phyloP scores from a whole-genome alignment of 305 asterid species.

The Petunia hybrid region DNA sequence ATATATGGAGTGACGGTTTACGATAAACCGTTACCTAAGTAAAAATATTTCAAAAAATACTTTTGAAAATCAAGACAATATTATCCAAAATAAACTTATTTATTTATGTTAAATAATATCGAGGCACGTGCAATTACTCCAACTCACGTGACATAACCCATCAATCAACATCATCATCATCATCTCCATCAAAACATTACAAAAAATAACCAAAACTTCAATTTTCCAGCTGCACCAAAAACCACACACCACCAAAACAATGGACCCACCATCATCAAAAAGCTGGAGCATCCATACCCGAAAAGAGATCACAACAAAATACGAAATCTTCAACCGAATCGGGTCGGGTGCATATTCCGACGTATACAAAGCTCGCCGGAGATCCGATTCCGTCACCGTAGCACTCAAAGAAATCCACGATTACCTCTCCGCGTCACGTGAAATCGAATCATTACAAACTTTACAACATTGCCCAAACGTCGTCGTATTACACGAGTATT shows the following conservation, averaged over 20 bases:
- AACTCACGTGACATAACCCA: not conserved
- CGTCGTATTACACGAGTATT: constrained; percentile 74
- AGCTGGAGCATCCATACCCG: constrained; percentile 99
- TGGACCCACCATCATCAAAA: constrained; percentile 63
- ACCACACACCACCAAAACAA: not conserved
- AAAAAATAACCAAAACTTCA: too few species aligned
- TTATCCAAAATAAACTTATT: too few species aligned
- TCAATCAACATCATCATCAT: too few species aligned
- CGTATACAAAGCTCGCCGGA: constrained; percentile 83
- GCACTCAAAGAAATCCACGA: constrained; percentile 95
- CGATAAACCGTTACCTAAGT: too few species aligned
- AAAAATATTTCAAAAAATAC: too few species aligned
- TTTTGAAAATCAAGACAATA: too few species aligned
- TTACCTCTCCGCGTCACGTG: constrained; percentile 84
- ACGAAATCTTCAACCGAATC: constrained; percentile 73
- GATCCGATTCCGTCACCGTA: constrained; percentile 70
- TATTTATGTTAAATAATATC: not conserved
- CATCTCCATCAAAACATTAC: too few species aligned
- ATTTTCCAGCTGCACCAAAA: too few species aligned
- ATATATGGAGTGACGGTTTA: too few species aligned
- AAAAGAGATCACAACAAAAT: constrained; percentile 72
- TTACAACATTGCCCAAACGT: constrained; percentile 78
- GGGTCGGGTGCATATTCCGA: constrained; percentile 98
- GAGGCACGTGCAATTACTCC: not conserved
- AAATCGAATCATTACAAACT: constrained; percentile 82